Conservation (phyloP, 2,329 filamentous ascomycete species). For the Talaromyces piceae region DNA sequence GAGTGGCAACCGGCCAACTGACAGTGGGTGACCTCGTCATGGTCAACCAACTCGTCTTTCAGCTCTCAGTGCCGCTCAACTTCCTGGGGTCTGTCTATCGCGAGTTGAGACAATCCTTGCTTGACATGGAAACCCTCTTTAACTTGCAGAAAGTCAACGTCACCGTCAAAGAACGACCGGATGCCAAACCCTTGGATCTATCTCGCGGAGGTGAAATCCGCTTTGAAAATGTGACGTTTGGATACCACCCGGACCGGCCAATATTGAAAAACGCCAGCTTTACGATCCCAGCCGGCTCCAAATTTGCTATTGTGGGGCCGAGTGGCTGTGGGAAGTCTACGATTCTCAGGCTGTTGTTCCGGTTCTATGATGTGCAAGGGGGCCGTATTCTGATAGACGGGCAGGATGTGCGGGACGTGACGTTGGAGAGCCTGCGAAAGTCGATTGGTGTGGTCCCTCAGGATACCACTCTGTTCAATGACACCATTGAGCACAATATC, state of each 20-base stretch:
- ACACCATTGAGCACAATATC: constrained; percentile 93
- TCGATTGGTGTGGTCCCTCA: constrained; percentile 94
- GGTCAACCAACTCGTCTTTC: constrained; percentile 98
- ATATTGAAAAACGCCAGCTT: constrained; percentile 79
- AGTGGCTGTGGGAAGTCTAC: constrained; percentile 96
- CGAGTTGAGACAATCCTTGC: constrained; percentile 83
- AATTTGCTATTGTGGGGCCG: constrained; percentile 90
- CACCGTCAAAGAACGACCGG: constrained; percentile 66
- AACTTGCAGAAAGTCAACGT: constrained; percentile 96
- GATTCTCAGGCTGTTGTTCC: constrained; percentile 80
- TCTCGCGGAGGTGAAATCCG: constrained; percentile 76
- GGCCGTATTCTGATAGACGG: constrained; percentile 87
- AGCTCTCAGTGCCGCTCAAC: constrained; percentile 92
- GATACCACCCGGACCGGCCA: constrained; percentile 77
- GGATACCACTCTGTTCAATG: constrained; percentile 94
- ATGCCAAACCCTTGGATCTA: constrained; percentile 66
- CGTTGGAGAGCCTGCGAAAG: constrained; percentile 70
- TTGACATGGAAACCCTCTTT: constrained; percentile 99
- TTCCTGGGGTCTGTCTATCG: constrained; percentile 97
- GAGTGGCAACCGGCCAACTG: constrained; percentile 70
- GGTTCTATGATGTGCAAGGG: constrained; percentile 81
- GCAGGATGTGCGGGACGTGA: constrained; percentile 81
- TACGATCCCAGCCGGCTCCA: constrained; percentile 90
- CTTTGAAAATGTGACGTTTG: constrained; percentile 93
- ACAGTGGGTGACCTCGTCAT: constrained; percentile 96